Base-by-base conservation (phyloP, 75 land plant genomes). In the Sequoia sempervirens region DNA sequence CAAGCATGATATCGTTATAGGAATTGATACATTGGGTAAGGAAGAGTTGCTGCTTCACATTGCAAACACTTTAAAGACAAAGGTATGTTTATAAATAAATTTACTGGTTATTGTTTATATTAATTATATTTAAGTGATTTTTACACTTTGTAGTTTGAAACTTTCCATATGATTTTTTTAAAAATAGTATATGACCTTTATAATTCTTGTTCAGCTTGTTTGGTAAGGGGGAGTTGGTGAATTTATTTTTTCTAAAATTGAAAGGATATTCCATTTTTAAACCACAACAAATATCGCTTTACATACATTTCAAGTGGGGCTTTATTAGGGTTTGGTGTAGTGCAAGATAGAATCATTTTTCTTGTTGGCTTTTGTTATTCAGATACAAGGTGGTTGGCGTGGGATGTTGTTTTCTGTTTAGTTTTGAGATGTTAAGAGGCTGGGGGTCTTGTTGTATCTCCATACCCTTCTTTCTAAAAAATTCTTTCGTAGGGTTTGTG, bases 31-130 rank as follows among this genome's bases (percentile, higher is more conserved):
- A 15, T 81, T 94, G 70, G 95, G 95, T 20, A 94, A 94, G 54
- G 95, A 94, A 82, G 91, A 94, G 75, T 91, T 94, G 78, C 80
- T 92, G 83, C 52, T 92, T 76, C 82, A 76, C 52, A 86, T 94
- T 75, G 84, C 95, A 56, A 45, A 81, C 6, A 46, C 82, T 50
- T 81, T 94, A 40, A 84, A 86, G 7, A 90, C 88, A 82, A 94
- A 94, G 93, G 95, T 94, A 23, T 50, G 84, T 38, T 84, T 20
- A 32, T 32, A 70, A 70, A 70, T 70, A 37, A 61, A 56, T 61
- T 61, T 70, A 10, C 15, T 70, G 36, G 36, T 70, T 70, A 70
- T 32, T 64, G 12, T 70, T 28, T 70, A 32, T 11, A 70, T 70
- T 10, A 11, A 30, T 28, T 70, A 32, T 11, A 70, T 70, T 28